Evolutionary conservation across 345 rosid species (phyloP), one percentile per base, ranked within the genome.

Genomic region (Arabis alpina): DNA sequence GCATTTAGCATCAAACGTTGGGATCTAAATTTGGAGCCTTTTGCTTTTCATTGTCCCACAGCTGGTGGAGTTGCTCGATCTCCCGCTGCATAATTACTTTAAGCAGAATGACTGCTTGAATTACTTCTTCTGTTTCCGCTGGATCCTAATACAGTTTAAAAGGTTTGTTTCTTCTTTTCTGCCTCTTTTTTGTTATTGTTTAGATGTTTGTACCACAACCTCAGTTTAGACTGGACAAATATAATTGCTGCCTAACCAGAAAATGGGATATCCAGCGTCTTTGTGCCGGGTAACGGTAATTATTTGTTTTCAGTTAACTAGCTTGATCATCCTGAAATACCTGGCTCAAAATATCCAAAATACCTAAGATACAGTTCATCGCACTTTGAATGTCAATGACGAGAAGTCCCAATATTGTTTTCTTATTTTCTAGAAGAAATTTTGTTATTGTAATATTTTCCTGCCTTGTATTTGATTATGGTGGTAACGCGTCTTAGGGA

Each of bases 101-200:
- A 82, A 77, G 87, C 91, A 92, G 84, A 90, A 92, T 61, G 98
- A 95, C 55, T 95, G 99, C 81, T 84, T 95, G 91, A 95, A 92
- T 82, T 95, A 87, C 78, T 95, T 95, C 93, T 92, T 95, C 79
- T 95, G 99, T 75, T 95, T 95, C 83, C 99, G 98, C 79, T 95
- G 99, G 99, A 67, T 90, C 77, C 82, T 95, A 37, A 90, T 92
- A 61, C 98, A 92, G 73, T 95, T 95, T 71, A 94, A 92, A 81
- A 92, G 99, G 99, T 94, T 34, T 11, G 64, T 41, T 48, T 62
- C 45, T 34, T 60, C n/a, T 25, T 75, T 10, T 37, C 10, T 40
- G 37, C 55, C 68, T 51, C 19, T 49, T 28, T 28, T 49, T 16
- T 32, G 34, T 55, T 44, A 55, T 30, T 67, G 36, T n/a, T 55